Base-by-base conservation (phyloP, 1,139 yeast species). In the Arxiozyma telluris region DNA sequence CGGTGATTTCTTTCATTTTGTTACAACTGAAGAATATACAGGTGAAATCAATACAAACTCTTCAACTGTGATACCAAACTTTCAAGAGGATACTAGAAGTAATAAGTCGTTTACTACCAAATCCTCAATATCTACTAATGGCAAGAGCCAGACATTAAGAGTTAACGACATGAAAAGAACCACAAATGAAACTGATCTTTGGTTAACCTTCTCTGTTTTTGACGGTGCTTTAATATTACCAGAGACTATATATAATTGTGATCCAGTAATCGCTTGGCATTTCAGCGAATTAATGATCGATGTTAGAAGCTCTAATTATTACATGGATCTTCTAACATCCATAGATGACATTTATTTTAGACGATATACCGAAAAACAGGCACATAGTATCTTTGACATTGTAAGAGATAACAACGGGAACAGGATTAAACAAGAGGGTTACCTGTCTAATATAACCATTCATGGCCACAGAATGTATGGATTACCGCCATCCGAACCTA, bases 401-500 rank as follows among this genome's bases (percentile, higher is more conserved):
- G 60, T 63, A 21, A 59, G 57, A 4, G 55, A 54, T 25, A 55
- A 57, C 43, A 58, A 59, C 38, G 58, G 59, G 8, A 39, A 51
- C 17, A 50, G 53, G 41, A 50, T 54, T n/a, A 43, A 54, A 18
- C 48, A 55, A 23, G 59, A 59, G 50, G 89, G 90, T 0, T 50
- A 53, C 11, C 49, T 68, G 12, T 59, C 68, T 2, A 61, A 61
- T 23, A 65, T 90, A 25, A 65, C 77, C 5, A 76, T 87, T 18
- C 96, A 87, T 68, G 93, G 96, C 0, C 96, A 91, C 66, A 77
- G 98, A 64, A 81, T 90, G 83, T 89, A 90, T 74, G 98, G 98
- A 0, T 68, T 89, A 1, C 96, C 96, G 0, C 97, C 97, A 0
- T 75, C 77, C 2, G 96, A 88, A 65, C 87, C 93, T 1, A 88